Evolutionary conservation across 2,329 filamentous ascomycete genomes (phyloP).

Genomic region (Exophiala bonariae): DNA sequence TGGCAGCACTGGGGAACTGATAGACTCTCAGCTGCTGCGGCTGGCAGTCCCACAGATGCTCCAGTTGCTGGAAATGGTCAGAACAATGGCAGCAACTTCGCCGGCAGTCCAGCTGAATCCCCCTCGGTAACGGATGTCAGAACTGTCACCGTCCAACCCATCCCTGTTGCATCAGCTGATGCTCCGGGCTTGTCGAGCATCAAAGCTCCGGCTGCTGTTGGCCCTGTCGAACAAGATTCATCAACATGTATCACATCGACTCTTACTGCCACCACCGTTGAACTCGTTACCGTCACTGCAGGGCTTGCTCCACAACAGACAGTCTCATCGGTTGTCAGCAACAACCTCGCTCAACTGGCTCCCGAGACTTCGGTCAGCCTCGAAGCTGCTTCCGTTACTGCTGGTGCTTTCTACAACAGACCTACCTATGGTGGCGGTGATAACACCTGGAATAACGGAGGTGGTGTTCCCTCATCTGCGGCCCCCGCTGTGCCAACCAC

Average conservation of each 20-base stretch:
- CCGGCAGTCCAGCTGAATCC: conserved; percentile 16
- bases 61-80: not conserved
- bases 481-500: conserved; percentile 17
- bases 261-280: conserved; percentile 27
- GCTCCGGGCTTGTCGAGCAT: conserved; percentile 12
- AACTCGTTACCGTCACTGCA: conserved; percentile 32
- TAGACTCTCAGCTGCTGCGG: conserved; percentile 10
- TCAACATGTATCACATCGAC: conserved; percentile 20
- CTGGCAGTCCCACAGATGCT: conserved; percentile 16
- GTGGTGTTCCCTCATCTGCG: conserved; percentile 3
- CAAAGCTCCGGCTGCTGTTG: conserved; percentile 12
- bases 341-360: conserved; percentile 2
- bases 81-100: conserved; percentile 14
- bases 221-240: conserved; percentile 10
- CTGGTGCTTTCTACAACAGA: conserved; percentile 19
- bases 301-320: not conserved
- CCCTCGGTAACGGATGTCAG: conserved; percentile 20
- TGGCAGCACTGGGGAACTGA: conserved; percentile 12
- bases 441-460: not conserved
- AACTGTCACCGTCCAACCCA: conserved; percentile 18
- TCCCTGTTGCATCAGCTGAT: conserved; percentile 12
- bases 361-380: conserved; percentile 9
- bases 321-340: conserved; percentile 10
- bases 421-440: conserved; percentile 4
- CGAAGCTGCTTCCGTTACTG: conserved; percentile 10